These are phyloP conservation scores for Noccaea bulbosa DNA, from an alignment of 345 rosid species.

Conservation along the genomic window DNA sequence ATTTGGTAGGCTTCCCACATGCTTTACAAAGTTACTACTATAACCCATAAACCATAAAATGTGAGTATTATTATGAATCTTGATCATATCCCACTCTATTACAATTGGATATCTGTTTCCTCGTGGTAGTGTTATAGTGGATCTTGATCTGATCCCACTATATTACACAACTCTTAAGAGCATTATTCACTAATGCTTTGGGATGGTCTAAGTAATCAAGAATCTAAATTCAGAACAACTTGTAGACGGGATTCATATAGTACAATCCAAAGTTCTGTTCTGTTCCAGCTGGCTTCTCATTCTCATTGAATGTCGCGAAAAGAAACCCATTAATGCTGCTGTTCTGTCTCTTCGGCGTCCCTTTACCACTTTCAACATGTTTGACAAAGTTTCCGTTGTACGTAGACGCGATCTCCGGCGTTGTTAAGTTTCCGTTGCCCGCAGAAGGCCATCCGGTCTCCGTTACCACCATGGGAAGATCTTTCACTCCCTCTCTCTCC, in stretches of 20 bases:
- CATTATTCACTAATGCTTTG: neutral
- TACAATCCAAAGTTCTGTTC: slow-evolving; percentile 38
- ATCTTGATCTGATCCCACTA: slow-evolving; percentile 16
- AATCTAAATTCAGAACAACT: slow-evolving; percentile 22
- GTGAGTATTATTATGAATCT: neutral
- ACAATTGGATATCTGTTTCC: neutral
- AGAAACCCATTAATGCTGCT: slow-evolving; percentile 7
- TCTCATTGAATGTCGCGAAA: slow-evolving; percentile 40
- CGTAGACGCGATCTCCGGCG: slow-evolving; percentile 1
- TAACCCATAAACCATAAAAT: neutral
- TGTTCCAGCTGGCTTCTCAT: slow-evolving; percentile 30
- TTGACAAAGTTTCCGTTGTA: slow-evolving; percentile 41
- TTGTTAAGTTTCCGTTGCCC: slow-evolving; percentile 40
- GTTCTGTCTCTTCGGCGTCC: slow-evolving; percentile 49
- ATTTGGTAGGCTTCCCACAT: neutral
- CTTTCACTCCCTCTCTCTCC: slow-evolving; percentile 34
- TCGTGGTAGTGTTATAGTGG: neutral
- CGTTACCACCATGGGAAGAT: slow-evolving; percentile 38
- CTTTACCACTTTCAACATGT: slow-evolving; percentile 7
- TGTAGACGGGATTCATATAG: slow-evolving; percentile 35
- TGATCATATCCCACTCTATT: neutral
- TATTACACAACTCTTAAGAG: slow-evolving; percentile 12
- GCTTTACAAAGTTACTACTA: neutral
- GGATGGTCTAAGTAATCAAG: neutral
- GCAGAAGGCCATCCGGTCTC: slow-evolving; percentile 56